phyloP scores from a whole-genome alignment of 768 basidiomycete species.

The Suillus sp. region DNA sequence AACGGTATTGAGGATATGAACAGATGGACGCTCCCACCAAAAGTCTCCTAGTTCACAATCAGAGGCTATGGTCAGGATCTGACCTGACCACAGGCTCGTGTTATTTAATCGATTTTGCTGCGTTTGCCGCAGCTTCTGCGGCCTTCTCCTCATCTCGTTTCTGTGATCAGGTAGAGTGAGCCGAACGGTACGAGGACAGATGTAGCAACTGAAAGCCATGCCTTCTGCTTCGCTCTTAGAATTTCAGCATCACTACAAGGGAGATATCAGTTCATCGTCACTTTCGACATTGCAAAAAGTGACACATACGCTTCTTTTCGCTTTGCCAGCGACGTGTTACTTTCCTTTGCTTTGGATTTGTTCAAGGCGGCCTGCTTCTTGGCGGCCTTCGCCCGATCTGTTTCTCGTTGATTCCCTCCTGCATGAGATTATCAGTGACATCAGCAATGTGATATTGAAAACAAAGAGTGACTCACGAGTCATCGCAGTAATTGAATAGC shows the following conservation, averaged over 20 bases:
- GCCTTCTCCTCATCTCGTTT: constrained; percentile 58
- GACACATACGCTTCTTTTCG: constrained; percentile 74
- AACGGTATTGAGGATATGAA: constrained; percentile 17
- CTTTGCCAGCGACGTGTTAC: constrained; percentile 58
- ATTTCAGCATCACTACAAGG: constrained; percentile 69
- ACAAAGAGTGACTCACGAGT: constrained; percentile 49
- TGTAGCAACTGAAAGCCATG: constrained; percentile 31
- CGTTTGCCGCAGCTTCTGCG: constrained; percentile 28
- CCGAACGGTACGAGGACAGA: background rate
- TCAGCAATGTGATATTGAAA: background rate
- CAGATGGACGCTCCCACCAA: constrained; percentile 18
- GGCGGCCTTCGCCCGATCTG: constrained; percentile 70
- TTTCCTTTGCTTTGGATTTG: constrained; percentile 72
- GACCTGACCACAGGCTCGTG: constrained; percentile 25
- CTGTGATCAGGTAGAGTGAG: constrained; percentile 33
- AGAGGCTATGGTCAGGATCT: constrained; percentile 17
- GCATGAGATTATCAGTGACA: constrained; percentile 16
- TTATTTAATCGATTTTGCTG: constrained; percentile 38
- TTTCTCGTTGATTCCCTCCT: constrained; percentile 86
- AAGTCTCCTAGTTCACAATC: constrained; percentile 14
- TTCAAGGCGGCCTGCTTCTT: constrained; percentile 60
- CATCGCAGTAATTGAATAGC: constrained; percentile 36
- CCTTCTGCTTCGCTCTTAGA: constrained; percentile 80
- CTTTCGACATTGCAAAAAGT: constrained; percentile 17
- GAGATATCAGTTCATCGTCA: constrained; percentile 25